Evolutionary conservation across 768 basidiomycete species (phyloP), one percentile per base, ranked within the genome.

Genomic region (Saitozyma sp.): DNA sequence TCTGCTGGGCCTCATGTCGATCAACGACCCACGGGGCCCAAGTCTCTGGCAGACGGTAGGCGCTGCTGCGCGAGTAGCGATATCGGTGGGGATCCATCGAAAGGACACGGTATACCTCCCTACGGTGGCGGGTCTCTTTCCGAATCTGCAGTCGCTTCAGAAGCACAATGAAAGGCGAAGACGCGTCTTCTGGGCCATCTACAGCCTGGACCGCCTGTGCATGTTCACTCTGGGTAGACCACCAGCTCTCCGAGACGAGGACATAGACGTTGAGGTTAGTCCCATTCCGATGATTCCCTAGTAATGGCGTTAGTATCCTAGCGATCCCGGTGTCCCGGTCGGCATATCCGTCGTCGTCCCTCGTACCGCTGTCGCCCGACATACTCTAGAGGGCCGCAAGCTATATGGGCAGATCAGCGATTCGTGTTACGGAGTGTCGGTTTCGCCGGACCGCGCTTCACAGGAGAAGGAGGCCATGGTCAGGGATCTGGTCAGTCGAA

Each of bases 181-280:
- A 40, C 52, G 53, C 17, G 49, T 66, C 29, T 66, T 66, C 51
- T 66, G 64, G 64, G 54, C 64, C 7, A 51, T 66, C 8, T 66
- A 66, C 38, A 43, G 49, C 37, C 29, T 62, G 11, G 64, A 66
- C 40, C 54, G 64, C 20, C 43, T 66, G 50, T 38, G 51, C 10
- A 41, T 50, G 40, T 58, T 53, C 43, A 61, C 56, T 13, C 42
- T 62, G 37, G 45, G 51, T 6, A 50, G 42, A 6, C 61, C 64
- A 29, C 38, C 55, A 19, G 48, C 19, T 16, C 43, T 66, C 50
- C 43, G 56, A 41, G 60, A 66, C 50, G 50, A 48, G 29, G 55
- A 57, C 55, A 48, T 66, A 10, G 64, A 66, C 54, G 56, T 66
- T 14, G 64, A 58, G 9, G 64, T 66, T 39, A 62, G 56, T 56